Base-by-base conservation (phyloP, 2,329 filamentous ascomycete genomes). In the Phaeosphaeria sp. region DNA sequence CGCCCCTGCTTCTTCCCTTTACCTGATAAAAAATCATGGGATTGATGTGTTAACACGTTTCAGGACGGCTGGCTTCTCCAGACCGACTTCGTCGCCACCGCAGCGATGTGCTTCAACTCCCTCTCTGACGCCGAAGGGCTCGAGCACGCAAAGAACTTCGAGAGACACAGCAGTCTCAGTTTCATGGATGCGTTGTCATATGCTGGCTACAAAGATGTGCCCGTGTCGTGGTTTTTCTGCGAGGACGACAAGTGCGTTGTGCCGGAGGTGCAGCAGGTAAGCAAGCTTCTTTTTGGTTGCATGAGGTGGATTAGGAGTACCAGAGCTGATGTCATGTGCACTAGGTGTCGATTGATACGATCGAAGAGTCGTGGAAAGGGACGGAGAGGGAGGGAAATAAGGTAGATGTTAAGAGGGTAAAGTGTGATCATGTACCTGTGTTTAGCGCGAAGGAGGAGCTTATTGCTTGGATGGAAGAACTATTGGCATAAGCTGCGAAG, bases 161-260 rank as follows among this genome's bases (percentile, higher is more conserved):
- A 60, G 2, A 60, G 59, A 13, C 80, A 82, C 48, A 79, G 76
- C 0, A 59, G 67, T 9, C 55, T 66, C 11, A 73, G 69, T 46
- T 81, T 81, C 58, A 53, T 46, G 0, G 68, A 68, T 20, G 59
- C 65, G 2, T 58, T 82, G 42, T 79, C 75, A 1, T 70, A 81
- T 60, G 56, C 73, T 1, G 79, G 78, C 0, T 82, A 80, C 58
- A 77, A 76, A 54, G 71, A 81, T 36, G 66, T 80, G 1, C 76
- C 76, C 0, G 75, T 77, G 2, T 80, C 75, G 1, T 82, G 77
- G 56, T 62, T 82, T 9, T 67, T 81, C 13, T 77, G 75, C 41
- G 74, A 77, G 46, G 58, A 72, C 0, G 79, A 82, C 56, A 11
- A 52, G 11, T 61, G 67, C n/a, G 64, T 82, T n/a, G 47, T 66